phyloP scores from a whole-genome alignment of 495 filamentous ascomycete genomes.

The Aspergillus nanangensis region DNA sequence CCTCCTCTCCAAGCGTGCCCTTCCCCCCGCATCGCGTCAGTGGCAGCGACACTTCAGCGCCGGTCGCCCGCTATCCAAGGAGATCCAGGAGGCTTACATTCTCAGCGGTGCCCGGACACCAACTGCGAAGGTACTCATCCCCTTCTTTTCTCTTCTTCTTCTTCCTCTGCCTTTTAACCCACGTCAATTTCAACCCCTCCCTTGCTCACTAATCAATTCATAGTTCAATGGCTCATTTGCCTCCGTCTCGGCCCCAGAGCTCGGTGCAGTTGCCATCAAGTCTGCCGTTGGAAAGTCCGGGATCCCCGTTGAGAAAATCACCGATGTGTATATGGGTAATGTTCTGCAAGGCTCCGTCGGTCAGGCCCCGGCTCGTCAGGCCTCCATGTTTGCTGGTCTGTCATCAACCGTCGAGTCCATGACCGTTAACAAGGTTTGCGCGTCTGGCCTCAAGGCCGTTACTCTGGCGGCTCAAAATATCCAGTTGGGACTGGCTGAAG shows the following conservation, averaged over 20 bases:
- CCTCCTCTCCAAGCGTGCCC: constrained; percentile 20
- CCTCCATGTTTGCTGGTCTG: constrained; percentile 82
- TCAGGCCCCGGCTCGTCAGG: constrained; percentile 90
- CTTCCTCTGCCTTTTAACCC: not conserved
- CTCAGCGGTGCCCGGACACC: constrained; percentile 83
- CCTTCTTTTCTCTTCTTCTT: not conserved
- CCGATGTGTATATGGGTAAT: constrained; percentile 95
- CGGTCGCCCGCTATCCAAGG: constrained; percentile 51
- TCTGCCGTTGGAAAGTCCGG: constrained; percentile 79
- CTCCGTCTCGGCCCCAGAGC: constrained; percentile 74
- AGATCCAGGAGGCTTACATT: constrained; percentile 88
- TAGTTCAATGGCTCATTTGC: constrained; percentile 94
- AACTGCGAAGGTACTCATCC: constrained; percentile 64
- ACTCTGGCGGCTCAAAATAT: constrained; percentile 89
- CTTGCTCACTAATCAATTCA: too few relatives aligned
- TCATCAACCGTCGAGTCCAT: constrained; percentile 71
- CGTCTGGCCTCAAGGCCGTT: constrained; percentile 90
- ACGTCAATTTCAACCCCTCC: constrained; percentile 2
- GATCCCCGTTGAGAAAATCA: constrained; percentile 70
- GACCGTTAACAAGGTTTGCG: constrained; percentile 97
- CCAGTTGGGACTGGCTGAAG: constrained; percentile 80
- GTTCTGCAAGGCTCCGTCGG: constrained; percentile 82
- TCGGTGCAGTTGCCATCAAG: constrained; percentile 85
- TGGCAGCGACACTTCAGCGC: constrained; percentile 64
- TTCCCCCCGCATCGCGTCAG: constrained; percentile 41